Conservation (phyloP, 2,329 filamentous ascomycete species). For the Trichoderma aggressivum region DNA sequence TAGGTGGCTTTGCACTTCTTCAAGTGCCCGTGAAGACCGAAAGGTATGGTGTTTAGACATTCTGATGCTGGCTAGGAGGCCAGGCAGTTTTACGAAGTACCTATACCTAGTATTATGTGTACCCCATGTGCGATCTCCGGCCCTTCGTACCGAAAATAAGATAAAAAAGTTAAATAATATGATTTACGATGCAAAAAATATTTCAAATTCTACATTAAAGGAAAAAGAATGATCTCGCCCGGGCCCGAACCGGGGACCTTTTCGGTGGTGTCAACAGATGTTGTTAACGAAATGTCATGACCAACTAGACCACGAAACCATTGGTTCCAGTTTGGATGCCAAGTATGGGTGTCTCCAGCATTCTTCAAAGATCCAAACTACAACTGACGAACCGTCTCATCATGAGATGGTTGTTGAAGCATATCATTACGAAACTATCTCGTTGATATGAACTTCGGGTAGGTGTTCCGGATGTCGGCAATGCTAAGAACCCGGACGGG, state of each 20-base stretch:
- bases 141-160: not conserved
- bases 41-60: not conserved
- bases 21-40: not conserved
- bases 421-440: not conserved
- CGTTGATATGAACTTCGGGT: not conserved
- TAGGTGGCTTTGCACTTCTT: not conserved
- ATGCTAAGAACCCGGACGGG: conserved; percentile 1
- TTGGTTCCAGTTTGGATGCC: not conserved
- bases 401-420: not conserved
- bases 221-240: conserved; percentile 17
- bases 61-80: not conserved
- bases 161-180: not conserved
- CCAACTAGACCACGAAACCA: conserved; percentile 21
- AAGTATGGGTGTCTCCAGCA: not conserved
- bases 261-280: conserved; percentile 20
- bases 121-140: not conserved
- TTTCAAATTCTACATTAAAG: not conserved
- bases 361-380: not conserved
- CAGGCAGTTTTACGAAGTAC: not conserved
- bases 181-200: not conserved
- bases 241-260: conserved; percentile 21
- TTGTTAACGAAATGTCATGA: conserved; percentile 21
- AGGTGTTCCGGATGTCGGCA: not conserved
- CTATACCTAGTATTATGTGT: not conserved
- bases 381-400: not conserved